These are phyloP conservation scores for Lentinula novae-zelandiae DNA, from an alignment of 1,284 basidiomycete genomes.

Conservation along the genomic window DNA sequence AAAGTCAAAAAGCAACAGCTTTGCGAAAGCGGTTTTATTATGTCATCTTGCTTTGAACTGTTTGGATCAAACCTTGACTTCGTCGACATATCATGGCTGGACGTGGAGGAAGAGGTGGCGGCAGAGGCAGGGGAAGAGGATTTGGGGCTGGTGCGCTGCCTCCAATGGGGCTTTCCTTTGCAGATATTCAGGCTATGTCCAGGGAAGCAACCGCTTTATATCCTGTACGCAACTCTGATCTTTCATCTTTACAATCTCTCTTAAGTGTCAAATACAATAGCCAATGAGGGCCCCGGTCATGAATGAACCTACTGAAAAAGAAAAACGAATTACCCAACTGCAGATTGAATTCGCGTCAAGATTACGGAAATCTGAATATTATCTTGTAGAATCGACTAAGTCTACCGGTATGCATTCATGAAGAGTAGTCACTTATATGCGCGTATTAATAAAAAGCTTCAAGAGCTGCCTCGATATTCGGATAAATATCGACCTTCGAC, in stretches of 20 bases:
- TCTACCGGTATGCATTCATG: slow-evolving; percentile 46
- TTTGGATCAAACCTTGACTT: not conserved
- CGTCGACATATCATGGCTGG: slow-evolving; percentile 6
- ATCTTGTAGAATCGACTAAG: slow-evolving; percentile 66
- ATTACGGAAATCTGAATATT: slow-evolving; percentile 65
- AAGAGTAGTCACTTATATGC: not conserved
- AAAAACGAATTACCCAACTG: slow-evolving; percentile 58
- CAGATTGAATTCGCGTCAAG: slow-evolving; percentile 65
- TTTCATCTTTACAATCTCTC: not conserved
- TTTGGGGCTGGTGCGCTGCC: slow-evolving; percentile 48
- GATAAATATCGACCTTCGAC: slow-evolving; percentile 72
- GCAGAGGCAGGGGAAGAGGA: slow-evolving; percentile 54
- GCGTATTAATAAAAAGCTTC: not conserved
- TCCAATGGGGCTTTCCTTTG: slow-evolving; percentile 76
- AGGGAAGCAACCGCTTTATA: slow-evolving; percentile 72
- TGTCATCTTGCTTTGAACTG: not conserved
- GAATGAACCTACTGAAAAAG: slow-evolving; percentile 57
- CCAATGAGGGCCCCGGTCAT: slow-evolving; percentile 61
- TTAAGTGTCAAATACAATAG: slow-evolving; percentile 29
- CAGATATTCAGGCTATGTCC: slow-evolving; percentile 71
- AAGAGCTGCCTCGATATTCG: slow-evolving; percentile 73
- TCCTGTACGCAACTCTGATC: slow-evolving; percentile 51
- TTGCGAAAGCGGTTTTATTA: not conserved
- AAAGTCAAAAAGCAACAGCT: slow-evolving; percentile 11
- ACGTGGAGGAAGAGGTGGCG: slow-evolving; percentile 54